Percentiles rank a stretch among this genome's conserved stretches.
These are phyloP conservation scores for Mrakia hoshinonis DNA, from an alignment of 768 basidiomycete genomes.

Conservation along the genomic window DNA sequence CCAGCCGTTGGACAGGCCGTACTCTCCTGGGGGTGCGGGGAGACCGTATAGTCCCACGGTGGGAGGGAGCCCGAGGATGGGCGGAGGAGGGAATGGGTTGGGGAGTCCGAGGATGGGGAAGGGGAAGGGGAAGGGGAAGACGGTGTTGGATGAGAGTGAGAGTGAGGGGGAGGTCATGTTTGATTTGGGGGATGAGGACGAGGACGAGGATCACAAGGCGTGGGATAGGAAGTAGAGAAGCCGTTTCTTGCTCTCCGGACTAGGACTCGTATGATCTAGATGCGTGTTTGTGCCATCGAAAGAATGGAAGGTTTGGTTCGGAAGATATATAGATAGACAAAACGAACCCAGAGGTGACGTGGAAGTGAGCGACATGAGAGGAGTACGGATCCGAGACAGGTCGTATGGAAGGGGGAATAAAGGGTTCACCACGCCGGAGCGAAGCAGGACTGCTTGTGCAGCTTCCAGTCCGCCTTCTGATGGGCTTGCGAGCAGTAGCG, in stretches of 20 bases:
- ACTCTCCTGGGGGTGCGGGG: neutral
- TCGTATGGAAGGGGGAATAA: neutral
- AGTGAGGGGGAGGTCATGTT: slow-evolving; percentile 19
- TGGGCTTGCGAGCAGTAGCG: neutral
- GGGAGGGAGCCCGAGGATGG: neutral
- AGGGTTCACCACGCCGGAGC: neutral
- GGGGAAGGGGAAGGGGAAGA: slow-evolving; percentile 4
- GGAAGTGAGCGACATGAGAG: neutral
- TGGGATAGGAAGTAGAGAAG: slow-evolving; percentile 8
- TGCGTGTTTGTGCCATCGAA: neutral
- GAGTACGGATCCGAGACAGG: neutral
- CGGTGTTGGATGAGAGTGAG: slow-evolving; percentile 21
- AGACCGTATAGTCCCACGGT: neutral
- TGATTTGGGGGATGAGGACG: slow-evolving; percentile 20
- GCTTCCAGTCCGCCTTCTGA: neutral
- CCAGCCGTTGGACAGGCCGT: slow-evolving; percentile 4
- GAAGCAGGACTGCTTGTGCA: neutral
- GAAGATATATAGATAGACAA: too few species aligned
- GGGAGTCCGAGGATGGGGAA: neutral
- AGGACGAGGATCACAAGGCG: slow-evolving; percentile 5
- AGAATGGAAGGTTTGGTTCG: too few species aligned
- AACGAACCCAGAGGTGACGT: neutral
- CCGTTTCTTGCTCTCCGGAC: neutral
- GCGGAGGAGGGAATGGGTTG: neutral
- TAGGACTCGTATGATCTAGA: too few species aligned